Base-by-base conservation (phyloP, 1,139 yeast genomes). In the Blastobotrys ciferrii region DNA sequence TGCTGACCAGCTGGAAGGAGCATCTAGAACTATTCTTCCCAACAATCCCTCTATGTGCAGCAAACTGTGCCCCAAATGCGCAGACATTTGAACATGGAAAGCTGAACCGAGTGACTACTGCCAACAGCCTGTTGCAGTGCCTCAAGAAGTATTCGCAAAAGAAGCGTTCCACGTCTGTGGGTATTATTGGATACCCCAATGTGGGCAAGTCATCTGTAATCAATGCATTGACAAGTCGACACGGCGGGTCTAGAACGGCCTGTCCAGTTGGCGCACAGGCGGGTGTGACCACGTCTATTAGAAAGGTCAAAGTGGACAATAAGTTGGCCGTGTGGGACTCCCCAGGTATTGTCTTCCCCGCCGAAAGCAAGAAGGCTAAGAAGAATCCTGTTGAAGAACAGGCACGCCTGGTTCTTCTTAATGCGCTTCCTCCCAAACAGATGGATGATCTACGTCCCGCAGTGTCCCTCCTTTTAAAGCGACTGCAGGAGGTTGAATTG, bases 261-360 rank as follows among this genome's bases (percentile, higher is more conserved):
- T 92, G 98, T 66, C 98, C 98, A 12, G 95, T 87, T 31, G 99
- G 98, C 42, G 94, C 95, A 62, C 94, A 87, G 70, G 98, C 99
- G 2, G 98, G 98, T 66, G 92, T 92, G 33, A 92, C 98, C 28
- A 91, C 96, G 1, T 75, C 92, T 2, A 74, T 92, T 67, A 81
- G 97, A 70, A 95, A 89, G 68, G 89, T 92, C 52, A 92, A 92
- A 70, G 79, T 92, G 53, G 98, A 92, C 66, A 85, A 82, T 64
- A 89, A 89, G 68, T 77, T 92, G 59, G 87, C 86, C 68, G 77
- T 92, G 54, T 76, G 92, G 64, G 98, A 92, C 68, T 88, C 97
- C 45, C 98, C 98, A 45, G 98, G 98, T 65, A 92, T 92, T 56
- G 97, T 94, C 37, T 92, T 92, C 81, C 98, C 98, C 42, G 81